Evolutionary conservation across 371 early-diverging fungal species (phyloP).

Genomic region (Dichotomocladium elegans): DNA sequence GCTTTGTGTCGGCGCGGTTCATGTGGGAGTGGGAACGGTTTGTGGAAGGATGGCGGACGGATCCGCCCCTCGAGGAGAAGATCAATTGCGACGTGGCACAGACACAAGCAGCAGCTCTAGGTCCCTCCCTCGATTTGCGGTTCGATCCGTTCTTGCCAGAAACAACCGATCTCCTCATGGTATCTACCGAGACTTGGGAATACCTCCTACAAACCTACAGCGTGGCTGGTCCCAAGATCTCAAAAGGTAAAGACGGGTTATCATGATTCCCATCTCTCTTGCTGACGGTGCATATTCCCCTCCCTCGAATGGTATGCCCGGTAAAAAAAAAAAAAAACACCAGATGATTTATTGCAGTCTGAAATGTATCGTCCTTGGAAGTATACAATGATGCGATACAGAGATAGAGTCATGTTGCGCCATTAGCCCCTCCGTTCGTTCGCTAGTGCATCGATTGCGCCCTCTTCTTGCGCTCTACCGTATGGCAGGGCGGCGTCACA

Average conservation of each 20-base stretch:
- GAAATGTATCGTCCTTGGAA: slow-evolving; percentile 8
- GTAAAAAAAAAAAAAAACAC: too few species aligned
- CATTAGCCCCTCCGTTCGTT: too few species aligned
- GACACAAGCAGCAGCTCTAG: neutral
- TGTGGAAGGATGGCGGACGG: slow-evolving; percentile 25
- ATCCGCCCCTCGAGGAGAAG: slow-evolving; percentile 4
- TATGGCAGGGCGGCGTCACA: slow-evolving; percentile 17
- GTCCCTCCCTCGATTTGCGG: too few species aligned
- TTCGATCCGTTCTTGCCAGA: slow-evolving; percentile 12
- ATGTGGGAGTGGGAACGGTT: slow-evolving; percentile 32
- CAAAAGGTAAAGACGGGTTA: slow-evolving; percentile 13
- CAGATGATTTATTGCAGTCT: slow-evolving; percentile 13
- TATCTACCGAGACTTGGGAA: slow-evolving; percentile 27
- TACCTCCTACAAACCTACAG: slow-evolving; percentile 15
- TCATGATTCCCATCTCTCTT: neutral
- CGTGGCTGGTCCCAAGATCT: slow-evolving; percentile 13
- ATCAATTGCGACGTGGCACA: slow-evolving; percentile 1
- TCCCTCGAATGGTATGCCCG: too few species aligned
- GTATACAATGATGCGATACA: slow-evolving; percentile 7
- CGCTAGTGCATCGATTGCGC: slow-evolving; percentile 45
- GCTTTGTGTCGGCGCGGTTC: slow-evolving; percentile 22
- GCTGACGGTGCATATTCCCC: neutral
- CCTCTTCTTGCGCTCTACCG: slow-evolving; percentile 29
- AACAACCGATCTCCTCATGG: slow-evolving; percentile 18
- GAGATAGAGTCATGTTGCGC: slow-evolving; percentile 8